Conservation (phyloP, 192 early-diverging fungal genomes). For the Haplosporangium gracile region DNA sequence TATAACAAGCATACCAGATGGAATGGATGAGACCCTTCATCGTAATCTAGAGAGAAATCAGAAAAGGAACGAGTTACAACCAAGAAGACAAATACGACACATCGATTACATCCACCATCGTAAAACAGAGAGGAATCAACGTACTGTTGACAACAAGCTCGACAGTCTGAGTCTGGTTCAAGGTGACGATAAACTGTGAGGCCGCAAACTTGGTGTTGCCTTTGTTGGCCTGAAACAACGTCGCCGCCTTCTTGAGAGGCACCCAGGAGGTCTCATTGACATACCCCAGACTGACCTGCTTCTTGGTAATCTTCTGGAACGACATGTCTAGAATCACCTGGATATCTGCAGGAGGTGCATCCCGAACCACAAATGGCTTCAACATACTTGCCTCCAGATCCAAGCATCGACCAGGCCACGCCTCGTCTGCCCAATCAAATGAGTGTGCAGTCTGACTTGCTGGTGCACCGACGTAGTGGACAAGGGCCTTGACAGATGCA, state of each 20-base stretch:
- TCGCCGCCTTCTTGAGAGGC: conserved; percentile 15
- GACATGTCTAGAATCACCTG: conserved; percentile 15
- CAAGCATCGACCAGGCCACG: conserved; percentile 16
- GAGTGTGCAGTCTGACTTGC: conserved; percentile 10
- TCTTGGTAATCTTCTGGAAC: conserved; percentile 12
- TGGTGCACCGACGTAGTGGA: conserved; percentile 51
- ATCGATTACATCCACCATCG: too few relatives aligned
- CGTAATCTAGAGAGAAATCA: conserved; percentile 11
- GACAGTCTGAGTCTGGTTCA: conserved; percentile 19
- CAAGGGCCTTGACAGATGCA: conserved; percentile 22
- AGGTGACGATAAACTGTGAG: conserved; percentile 9
- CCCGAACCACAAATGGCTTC: conserved; percentile 18
- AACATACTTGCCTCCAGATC: conserved; percentile 20
- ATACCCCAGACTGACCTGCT: conserved; percentile 4
- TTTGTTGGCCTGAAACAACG: conserved; percentile 15
- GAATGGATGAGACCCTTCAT: conserved; percentile 46
- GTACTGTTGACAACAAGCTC: conserved; percentile 48
- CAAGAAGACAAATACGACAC: not conserved
- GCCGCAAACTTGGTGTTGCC: conserved; percentile 3
- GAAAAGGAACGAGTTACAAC: not conserved
- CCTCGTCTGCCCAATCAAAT: conserved; percentile 2
- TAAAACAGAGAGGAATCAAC: not conserved
- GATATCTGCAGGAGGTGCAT: conserved; percentile 20
- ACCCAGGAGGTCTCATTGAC: conserved; percentile 32
- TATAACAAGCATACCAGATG: conserved; percentile 35